These are phyloP conservation scores for Rhizoclosmatium hyalinum DNA, from an alignment of 371 early-diverging fungal species.

Conservation along the genomic window DNA sequence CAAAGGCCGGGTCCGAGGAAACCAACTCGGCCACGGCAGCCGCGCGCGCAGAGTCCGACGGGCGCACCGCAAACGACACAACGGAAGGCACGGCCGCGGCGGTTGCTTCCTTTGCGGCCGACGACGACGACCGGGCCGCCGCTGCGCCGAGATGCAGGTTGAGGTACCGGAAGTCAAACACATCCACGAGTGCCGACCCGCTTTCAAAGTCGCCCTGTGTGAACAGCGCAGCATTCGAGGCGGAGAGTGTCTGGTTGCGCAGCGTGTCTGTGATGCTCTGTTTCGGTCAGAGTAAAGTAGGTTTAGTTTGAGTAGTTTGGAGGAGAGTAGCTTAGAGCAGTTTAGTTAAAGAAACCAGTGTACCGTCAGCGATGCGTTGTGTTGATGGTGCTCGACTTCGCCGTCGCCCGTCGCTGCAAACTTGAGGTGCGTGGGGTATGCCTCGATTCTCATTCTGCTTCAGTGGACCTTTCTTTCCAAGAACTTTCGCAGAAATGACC, in stretches of 20 bases:
- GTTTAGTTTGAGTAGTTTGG: neutral
- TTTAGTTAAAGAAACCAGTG: neutral
- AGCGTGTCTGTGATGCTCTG: constrained; percentile 19
- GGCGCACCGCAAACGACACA: too few species aligned
- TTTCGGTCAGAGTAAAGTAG: neutral
- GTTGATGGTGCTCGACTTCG: constrained; percentile 16
- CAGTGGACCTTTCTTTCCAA: neutral
- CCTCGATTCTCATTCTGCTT: constrained; percentile 12
- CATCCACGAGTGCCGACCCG: constrained; percentile 2
- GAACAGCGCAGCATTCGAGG: constrained; percentile 23
- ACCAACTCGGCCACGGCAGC: neutral
- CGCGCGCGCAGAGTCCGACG: neutral
- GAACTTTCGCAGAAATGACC: neutral
- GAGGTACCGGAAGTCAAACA: constrained; percentile 21
- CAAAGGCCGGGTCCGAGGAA: too few species aligned
- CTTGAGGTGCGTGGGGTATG: constrained; percentile 22
- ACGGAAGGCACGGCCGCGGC: neutral
- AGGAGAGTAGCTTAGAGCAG: too few species aligned
- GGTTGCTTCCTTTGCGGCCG: neutral
- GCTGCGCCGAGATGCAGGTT: neutral
- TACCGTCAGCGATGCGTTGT: constrained; percentile 26
- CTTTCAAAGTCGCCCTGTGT: constrained; percentile 17
- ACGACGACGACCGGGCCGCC: neutral
- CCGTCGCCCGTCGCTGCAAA: constrained; percentile 8
- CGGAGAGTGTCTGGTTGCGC: constrained; percentile 18